Evolutionary conservation across 2,329 filamentous ascomycete genomes (phyloP), one percentile per base, ranked within the genome.

Genomic region (Colletotrichum endophyticum): DNA sequence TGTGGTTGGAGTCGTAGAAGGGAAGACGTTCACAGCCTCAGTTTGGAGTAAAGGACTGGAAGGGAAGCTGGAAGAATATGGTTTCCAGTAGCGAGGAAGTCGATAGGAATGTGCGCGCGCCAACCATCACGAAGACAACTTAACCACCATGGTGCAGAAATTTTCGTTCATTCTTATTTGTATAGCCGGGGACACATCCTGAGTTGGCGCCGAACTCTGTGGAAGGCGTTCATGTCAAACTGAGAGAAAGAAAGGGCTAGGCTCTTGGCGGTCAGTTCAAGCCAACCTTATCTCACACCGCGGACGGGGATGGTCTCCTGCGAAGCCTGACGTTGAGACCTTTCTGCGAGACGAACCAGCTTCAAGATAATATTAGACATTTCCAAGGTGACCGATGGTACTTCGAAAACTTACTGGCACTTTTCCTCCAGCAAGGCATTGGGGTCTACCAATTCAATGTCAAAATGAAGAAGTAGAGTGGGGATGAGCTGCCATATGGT

Each of bases 321-420:
- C 71, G 53, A 27, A 73, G 64, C 8, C 28, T 68, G 5, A 69
- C 56, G 8, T 73, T 32, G 13, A 69, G 27, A 6, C 71, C 71
- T 16, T 69, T 73, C 19, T 73, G 71, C 8, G 32, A 28, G 9
- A 73, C 71, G 22, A 73, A 73, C 64, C 71, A 73, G 8, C 57
- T 70, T 13, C 2, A 61, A 32, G 19, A 12, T 8, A 53, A 11
- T 22, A 2, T 62, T n/a, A 25, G 25, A 34, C 16, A 5, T 0
- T 16, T 19, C 11, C 28, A 39, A 19, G n/a, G 44, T 53, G 44
- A 13, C 12, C n/a, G 11, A 34, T n/a, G 11, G 32, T 7, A 30
- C 19, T 27, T 36, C 9, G 5, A 8, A 6, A 9, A 56, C 64
- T 70, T 22, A 73, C 57, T 70, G 25, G 71, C 71, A 73, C 11